These are phyloP conservation scores for Rhypophila decipiens DNA, from an alignment of 495 filamentous ascomycete species.

Conservation along the genomic window DNA sequence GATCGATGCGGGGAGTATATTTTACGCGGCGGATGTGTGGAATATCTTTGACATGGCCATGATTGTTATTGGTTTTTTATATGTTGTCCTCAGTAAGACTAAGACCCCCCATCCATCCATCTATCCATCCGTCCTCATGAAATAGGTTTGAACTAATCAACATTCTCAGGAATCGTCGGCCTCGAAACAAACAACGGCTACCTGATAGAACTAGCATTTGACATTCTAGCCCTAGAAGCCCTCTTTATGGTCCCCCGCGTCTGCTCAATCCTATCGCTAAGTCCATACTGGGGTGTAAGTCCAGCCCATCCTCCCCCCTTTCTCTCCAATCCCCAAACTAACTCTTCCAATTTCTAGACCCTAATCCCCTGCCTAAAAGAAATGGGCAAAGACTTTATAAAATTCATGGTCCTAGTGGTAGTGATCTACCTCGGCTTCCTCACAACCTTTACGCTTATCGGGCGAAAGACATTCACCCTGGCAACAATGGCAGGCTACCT, in stretches of 20 bases:
- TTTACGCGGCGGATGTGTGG: slow-evolving; percentile 88
- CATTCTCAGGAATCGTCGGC: slow-evolving; percentile 59
- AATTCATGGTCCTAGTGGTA: slow-evolving; percentile 81
- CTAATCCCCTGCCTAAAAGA: slow-evolving; percentile 82
- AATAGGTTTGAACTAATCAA: background rate
- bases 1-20: slow-evolving; percentile 72
- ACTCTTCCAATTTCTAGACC: slow-evolving; percentile 13
- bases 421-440: slow-evolving; percentile 83
- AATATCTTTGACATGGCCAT: slow-evolving; percentile 83
- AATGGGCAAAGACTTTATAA: slow-evolving; percentile 90
- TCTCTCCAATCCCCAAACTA: background rate
- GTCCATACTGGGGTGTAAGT: slow-evolving; percentile 74
- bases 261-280: slow-evolving; percentile 81
- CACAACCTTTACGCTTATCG: slow-evolving; percentile 86
- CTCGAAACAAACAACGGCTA: slow-evolving; percentile 52
- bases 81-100: slow-evolving; percentile 61
- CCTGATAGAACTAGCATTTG: slow-evolving; percentile 74
- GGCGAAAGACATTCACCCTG: slow-evolving; percentile 67
- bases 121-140: slow-evolving; percentile 24
- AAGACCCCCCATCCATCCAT: too few relatives aligned
- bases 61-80: slow-evolving; percentile 72
- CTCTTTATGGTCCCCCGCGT: slow-evolving; percentile 86
- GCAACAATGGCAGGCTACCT: slow-evolving; percentile 78
- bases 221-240: slow-evolving; percentile 82
- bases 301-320: background rate